A percentile compares a stretch with the other conserved stretches of the same genome.
Evolutionary conservation across 257 asterid species (phyloP).

Genomic region (Vinca minor): DNA sequence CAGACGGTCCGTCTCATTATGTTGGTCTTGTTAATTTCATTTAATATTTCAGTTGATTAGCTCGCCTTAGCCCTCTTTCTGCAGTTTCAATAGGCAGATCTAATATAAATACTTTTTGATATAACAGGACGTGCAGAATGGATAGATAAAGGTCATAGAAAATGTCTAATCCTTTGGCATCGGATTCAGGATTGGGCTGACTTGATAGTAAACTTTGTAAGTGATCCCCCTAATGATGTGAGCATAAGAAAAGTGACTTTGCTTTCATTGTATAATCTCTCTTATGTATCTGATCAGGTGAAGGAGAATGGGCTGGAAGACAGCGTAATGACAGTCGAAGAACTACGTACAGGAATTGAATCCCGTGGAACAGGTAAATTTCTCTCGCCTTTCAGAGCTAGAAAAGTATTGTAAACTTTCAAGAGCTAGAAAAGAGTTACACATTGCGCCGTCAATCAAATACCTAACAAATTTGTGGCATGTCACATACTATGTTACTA

Average conservation of each 20-base stretch:
- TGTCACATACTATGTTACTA: too few relatives aligned
- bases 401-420: too few relatives aligned
- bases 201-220: conserved; percentile 57
- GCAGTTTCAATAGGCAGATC: background rate
- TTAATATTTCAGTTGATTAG: background rate
- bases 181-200: conserved; percentile 93
- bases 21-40: background rate
- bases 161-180: conserved; percentile 86
- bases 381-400: background rate
- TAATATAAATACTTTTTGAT: background rate
- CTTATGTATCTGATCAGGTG: conserved; percentile 35
- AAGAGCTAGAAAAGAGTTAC: too few relatives aligned
- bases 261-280: conserved; percentile 7
- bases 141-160: conserved; percentile 77
- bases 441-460: too few relatives aligned
- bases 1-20: conserved; percentile 46
- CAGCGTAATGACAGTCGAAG: conserved; percentile 84
- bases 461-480: too few relatives aligned
- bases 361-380: conserved; percentile 91
- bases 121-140: conserved; percentile 85
- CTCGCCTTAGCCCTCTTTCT: background rate
- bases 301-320: conserved; percentile 84
- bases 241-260: background rate
- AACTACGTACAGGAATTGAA: conserved; percentile 77
- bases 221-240: conserved; percentile 18